These are phyloP conservation scores for Kodamaea sagamina DNA, from an alignment of 805 yeast species.

Conservation along the genomic window DNA sequence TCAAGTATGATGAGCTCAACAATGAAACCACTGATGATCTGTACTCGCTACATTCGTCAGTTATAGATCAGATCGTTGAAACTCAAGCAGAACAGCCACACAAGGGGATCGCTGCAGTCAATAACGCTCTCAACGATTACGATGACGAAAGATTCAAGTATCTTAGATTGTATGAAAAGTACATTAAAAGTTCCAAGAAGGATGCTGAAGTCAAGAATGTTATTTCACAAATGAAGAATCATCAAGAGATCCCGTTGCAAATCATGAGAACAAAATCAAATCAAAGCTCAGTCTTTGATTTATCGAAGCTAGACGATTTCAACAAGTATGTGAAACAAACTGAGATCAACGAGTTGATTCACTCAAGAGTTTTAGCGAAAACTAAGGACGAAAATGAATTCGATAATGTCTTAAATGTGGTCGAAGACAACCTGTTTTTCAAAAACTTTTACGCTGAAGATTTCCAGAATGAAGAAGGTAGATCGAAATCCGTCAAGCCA, in stretches of 20 bases:
- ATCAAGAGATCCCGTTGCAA: slow-evolving; percentile 16
- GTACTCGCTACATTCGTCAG: slow-evolving; percentile 27
- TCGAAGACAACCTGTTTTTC: slow-evolving; percentile 27
- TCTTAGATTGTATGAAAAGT: slow-evolving; percentile 26
- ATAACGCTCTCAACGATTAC: slow-evolving; percentile 6
- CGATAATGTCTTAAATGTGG: slow-evolving; percentile 28
- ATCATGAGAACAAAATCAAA: slow-evolving; percentile 9
- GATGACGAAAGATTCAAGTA: slow-evolving; percentile 29
- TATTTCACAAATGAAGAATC: slow-evolving; percentile 13
- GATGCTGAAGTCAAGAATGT: slow-evolving; percentile 9
- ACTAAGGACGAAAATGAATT: slow-evolving; percentile 10
- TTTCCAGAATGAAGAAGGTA: slow-evolving; percentile 8
- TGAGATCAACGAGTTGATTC: slow-evolving; percentile 35
- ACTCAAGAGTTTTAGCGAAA: slow-evolving; percentile 18
- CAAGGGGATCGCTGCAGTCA: background rate
- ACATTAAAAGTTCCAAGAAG: slow-evolving; percentile 15
- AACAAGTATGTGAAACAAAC: slow-evolving; percentile 34
- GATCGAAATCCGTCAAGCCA: slow-evolving; percentile 9
- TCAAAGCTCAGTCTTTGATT: slow-evolving; percentile 28
- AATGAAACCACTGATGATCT: slow-evolving; percentile 3
- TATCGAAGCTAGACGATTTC: slow-evolving; percentile 38
- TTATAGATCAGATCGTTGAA: slow-evolving; percentile 24
- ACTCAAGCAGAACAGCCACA: slow-evolving; percentile 7
- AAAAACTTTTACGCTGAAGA: slow-evolving; percentile 25
- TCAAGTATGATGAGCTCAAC: background rate